phyloP scores from a whole-genome alignment of 2,329 filamentous ascomycete genomes.

The Exserohilum rostratum region DNA sequence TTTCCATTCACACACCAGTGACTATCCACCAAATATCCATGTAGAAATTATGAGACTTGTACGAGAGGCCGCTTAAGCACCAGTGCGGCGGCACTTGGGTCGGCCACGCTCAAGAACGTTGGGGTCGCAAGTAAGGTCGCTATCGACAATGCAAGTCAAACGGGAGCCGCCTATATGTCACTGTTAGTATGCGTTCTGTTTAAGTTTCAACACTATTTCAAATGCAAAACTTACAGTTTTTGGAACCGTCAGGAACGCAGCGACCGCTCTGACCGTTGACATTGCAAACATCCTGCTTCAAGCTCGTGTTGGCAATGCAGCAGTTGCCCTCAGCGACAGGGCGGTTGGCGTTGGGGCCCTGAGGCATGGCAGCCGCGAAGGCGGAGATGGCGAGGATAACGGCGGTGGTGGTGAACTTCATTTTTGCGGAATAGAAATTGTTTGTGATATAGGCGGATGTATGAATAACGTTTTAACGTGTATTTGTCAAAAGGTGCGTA shows the following conservation, averaged over 20 bases:
- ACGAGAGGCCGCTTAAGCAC: neutral
- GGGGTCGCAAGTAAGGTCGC: conserved; percentile 29
- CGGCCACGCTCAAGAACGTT: conserved; percentile 33
- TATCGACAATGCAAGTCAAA: conserved; percentile 39
- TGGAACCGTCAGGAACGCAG: conserved; percentile 32
- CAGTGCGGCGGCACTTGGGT: conserved; percentile 21
- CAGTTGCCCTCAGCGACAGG: conserved; percentile 34
- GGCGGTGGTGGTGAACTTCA: conserved; percentile 32
- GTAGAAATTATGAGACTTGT: neutral
- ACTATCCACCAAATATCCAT: neutral
- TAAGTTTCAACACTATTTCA: neutral
- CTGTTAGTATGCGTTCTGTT: neutral
- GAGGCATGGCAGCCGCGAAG: conserved; percentile 26
- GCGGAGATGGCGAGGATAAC: conserved; percentile 26
- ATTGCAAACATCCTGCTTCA: conserved; percentile 42
- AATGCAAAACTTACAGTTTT: conserved; percentile 29
- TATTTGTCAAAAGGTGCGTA: neutral
- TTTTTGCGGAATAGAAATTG: conserved; percentile 14
- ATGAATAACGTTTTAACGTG: conserved; percentile 1
- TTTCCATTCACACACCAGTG: neutral
- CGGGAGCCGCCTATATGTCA: conserved; percentile 24
- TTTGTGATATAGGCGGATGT: neutral
- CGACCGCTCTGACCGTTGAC: conserved; percentile 35
- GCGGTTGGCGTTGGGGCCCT: conserved; percentile 26
- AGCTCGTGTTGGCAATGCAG: conserved; percentile 33